Base-by-base conservation (phyloP, 306 rosid genomes). In the Vicia villosa region DNA sequence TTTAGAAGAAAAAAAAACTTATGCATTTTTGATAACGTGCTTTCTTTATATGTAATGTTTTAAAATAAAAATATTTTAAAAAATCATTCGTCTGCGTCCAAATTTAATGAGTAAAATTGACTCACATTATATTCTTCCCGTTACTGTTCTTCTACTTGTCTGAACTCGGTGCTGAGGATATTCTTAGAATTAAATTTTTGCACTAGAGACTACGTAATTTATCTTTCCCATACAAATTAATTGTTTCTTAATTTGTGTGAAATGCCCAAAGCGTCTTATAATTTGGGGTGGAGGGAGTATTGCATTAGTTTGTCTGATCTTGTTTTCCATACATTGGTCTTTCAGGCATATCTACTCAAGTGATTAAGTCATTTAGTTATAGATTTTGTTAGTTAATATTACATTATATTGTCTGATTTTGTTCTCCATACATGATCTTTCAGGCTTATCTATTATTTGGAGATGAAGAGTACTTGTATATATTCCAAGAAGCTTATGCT, bases 401-500 rank as follows among this genome's bases (percentile, higher is more conserved):
- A n/a, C n/a, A n/a, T n/a, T n/a, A n/a, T n/a, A n/a, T n/a, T 51
- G 55, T 54, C 50, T 74, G 68, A 70, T 75, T 83, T 77, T 66
- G 17, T 73, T 69, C 72, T 59, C 38, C 40, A 16, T 72, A 3
- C 55, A 54, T 63, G 14, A 69, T 24, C 59, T 84, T 81, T 77
- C 88, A 93, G 98, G 98, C 98, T 43, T 86, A 93, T 83, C 70
- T 93, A 46, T 84, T 93, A 76, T 90, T 93, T 85, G 97, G 98
- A 78, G 94, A 93, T 63, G 98, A 93, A 75, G 98, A 93, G 72
- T 93, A 90, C 90, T 77, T 93, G 74, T 88, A 86, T 85, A 88
- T 93, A 78, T 93, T 93, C 76, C 94, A 88, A 83, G 98, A 90
- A 88, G 98, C 98, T 75, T 93, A 90, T 79, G 85, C 91, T n/a